phyloP scores from a whole-genome alignment of 192 early-diverging fungal genomes.

The Dispira simplex region DNA sequence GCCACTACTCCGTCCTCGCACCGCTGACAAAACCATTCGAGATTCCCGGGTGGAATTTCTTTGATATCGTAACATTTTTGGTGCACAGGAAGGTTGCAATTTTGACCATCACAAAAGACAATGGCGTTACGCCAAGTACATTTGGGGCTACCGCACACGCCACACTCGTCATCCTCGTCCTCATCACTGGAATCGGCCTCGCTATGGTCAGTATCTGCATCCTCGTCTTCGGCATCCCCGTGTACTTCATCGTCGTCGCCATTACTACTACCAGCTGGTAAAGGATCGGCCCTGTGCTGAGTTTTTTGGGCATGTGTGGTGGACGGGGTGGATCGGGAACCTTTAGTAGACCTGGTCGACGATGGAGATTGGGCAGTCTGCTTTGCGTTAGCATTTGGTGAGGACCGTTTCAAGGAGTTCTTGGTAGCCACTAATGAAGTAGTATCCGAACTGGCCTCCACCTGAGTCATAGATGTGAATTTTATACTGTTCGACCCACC shows the following conservation, averaged over 20 bases:
- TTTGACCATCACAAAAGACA: slow-evolving; percentile 5
- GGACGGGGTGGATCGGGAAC: too few relatives aligned
- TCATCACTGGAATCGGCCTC: not conserved
- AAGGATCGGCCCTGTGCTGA: too few relatives aligned
- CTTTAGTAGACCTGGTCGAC: too few relatives aligned
- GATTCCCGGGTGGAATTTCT: not conserved
- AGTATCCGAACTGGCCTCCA: too few relatives aligned
- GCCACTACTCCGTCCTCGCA: slow-evolving; percentile 1
- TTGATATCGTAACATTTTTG: slow-evolving; percentile 7
- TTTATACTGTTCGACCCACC: too few relatives aligned
- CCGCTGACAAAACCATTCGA: slow-evolving; percentile 5
- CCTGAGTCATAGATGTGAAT: too few relatives aligned
- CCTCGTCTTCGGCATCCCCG: not conserved
- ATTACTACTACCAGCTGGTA: not conserved
- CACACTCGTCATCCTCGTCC: not conserved
- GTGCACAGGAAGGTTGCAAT: slow-evolving; percentile 3
- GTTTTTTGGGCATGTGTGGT: too few relatives aligned
- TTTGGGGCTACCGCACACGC: not conserved
- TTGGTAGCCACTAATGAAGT: too few relatives aligned
- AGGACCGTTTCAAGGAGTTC: too few relatives aligned
- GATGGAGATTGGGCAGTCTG: too few relatives aligned
- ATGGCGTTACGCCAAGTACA: not conserved
- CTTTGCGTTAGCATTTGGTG: too few relatives aligned
- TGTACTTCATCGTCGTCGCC: not conserved
- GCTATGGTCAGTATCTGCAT: not conserved